Conservation (phyloP, 2,329 filamentous ascomycete species). For the Diaporthe ilicicola region DNA sequence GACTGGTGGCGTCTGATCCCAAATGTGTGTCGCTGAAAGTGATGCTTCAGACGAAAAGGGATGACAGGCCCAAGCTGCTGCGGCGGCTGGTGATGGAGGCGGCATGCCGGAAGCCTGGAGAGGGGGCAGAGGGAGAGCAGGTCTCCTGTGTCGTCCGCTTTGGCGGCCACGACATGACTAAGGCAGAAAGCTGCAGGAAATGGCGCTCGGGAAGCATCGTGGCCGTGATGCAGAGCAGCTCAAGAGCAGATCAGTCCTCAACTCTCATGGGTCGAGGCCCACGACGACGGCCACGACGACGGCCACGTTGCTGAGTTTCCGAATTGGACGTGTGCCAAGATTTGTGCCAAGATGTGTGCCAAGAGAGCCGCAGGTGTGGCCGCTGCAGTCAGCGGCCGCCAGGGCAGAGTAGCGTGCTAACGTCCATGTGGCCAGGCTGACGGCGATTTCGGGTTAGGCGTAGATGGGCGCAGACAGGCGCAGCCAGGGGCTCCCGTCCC, state of each 20-base stretch:
- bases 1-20: background rate
- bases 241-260: no score
- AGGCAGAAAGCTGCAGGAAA: no score
- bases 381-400: background rate
- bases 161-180: constrained; percentile 11
- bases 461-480: no score
- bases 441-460: background rate
- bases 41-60: background rate
- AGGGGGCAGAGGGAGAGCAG: background rate
- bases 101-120: background rate
- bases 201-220: background rate
- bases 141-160: constrained; percentile 17
- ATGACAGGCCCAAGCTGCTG: background rate
- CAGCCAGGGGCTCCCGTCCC: background rate
- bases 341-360: constrained; percentile 8
- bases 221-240: background rate
- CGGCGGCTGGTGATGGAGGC: background rate
- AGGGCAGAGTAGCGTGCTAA: background rate
- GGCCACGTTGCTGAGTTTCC: constrained; percentile 10
- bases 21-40: background rate
- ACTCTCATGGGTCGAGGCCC: background rate
- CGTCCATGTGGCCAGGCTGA: background rate
- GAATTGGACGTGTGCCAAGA: background rate
- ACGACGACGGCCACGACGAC: background rate
- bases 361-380: constrained; percentile 15